phyloP scores from a whole-genome alignment of 2,329 filamentous ascomycete species.

The Colletotrichum cordylinicola region DNA sequence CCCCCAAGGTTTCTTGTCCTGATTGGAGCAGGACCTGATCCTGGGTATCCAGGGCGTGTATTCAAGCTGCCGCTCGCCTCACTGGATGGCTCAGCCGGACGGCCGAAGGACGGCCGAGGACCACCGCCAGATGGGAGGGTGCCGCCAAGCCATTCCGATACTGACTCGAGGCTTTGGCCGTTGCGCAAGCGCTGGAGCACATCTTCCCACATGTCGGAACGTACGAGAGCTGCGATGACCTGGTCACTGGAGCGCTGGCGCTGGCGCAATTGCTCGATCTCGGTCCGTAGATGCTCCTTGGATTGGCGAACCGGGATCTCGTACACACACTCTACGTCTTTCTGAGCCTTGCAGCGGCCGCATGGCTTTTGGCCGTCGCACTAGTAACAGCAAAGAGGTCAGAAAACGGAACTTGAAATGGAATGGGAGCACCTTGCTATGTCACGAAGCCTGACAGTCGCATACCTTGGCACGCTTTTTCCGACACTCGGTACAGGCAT shows the following conservation, averaged over 20 bases:
- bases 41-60: conserved; percentile 23
- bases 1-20: conserved; percentile 9
- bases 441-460: background rate
- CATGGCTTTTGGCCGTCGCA: conserved; percentile 66
- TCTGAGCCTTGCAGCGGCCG: conserved; percentile 59
- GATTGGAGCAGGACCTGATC: conserved; percentile 28
- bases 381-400: conserved; percentile 34
- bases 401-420: background rate
- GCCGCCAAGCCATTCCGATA: conserved; percentile 59
- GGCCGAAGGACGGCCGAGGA: conserved; percentile 32
- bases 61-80: conserved; percentile 26
- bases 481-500: conserved; percentile 66
- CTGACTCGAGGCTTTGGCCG: conserved; percentile 59
- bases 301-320: conserved; percentile 68
- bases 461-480: conserved; percentile 67
- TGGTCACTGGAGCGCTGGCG: conserved; percentile 61
- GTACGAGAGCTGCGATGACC: conserved; percentile 59
- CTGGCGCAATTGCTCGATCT: conserved; percentile 62
- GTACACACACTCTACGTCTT: conserved; percentile 63
- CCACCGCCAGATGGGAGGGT: conserved; percentile 35
- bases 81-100: conserved; percentile 28
- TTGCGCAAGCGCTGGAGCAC: conserved; percentile 57
- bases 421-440: background rate
- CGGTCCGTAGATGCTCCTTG: conserved; percentile 64
- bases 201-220: conserved; percentile 58